Percentiles rank a stretch among this genome's conserved stretches.
Conservation (phyloP, 495 filamentous ascomycete species). For the Hypoxylon lienhwacheense region DNA sequence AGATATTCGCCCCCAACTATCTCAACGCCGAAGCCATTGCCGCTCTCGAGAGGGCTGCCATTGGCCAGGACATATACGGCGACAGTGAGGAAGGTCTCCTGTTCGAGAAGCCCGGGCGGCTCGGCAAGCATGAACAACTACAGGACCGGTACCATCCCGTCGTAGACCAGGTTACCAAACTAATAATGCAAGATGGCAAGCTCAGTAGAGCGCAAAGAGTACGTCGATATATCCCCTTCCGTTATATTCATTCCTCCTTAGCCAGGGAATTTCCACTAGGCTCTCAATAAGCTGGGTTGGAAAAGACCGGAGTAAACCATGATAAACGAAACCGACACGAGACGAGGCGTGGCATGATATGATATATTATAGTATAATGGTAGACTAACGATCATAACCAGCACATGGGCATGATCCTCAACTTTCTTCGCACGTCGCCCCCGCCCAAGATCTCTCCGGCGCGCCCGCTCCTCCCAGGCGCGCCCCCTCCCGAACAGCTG, state of each 20-base stretch:
- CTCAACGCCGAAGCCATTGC: conserved; percentile 44
- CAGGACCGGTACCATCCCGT: conserved; percentile 80
- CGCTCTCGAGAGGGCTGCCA: conserved; percentile 38
- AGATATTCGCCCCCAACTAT: conserved; percentile 34
- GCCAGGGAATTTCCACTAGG: not conserved
- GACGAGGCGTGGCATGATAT: too few species aligned
- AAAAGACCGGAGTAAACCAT: too few species aligned
- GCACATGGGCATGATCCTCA: conserved; percentile 84
- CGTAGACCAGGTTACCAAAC: conserved; percentile 80
- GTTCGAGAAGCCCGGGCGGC: conserved; percentile 69
- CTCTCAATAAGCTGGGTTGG: too few species aligned
- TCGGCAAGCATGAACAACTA: conserved; percentile 62
- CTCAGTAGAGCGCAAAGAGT: conserved; percentile 80
- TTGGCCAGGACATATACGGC: conserved; percentile 8
- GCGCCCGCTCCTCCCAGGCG: conserved; percentile 70
- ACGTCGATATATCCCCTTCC: conserved; percentile 33
- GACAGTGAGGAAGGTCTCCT: conserved; percentile 61
- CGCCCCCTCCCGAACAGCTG: conserved; percentile 71
- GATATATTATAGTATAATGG: too few species aligned
- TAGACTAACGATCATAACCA: conserved; percentile 41
- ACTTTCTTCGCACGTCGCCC: conserved; percentile 80
- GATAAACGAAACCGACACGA: too few species aligned
- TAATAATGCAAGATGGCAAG: conserved; percentile 90
- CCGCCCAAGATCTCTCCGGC: conserved; percentile 69
- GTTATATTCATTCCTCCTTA: conserved; percentile 8